A percentile compares a stretch with the other conserved stretches of the same genome.
phyloP scores from a whole-genome alignment of 2,329 filamentous ascomycete species.

The Cladosporium sp. region DNA sequence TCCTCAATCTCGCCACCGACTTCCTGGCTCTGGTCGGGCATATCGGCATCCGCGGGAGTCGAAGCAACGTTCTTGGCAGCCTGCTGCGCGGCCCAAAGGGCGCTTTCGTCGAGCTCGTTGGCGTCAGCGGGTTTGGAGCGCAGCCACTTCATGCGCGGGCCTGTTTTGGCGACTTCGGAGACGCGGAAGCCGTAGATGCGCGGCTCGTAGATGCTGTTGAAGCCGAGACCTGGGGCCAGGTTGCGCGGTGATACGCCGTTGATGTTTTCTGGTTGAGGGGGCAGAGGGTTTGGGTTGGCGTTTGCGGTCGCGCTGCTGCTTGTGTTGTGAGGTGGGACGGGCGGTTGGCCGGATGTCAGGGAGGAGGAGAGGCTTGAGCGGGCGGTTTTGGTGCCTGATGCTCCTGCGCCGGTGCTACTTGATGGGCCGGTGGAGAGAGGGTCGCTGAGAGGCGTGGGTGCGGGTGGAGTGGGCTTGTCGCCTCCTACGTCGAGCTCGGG shows the following conservation, averaged over 20 bases:
- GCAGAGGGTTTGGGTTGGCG: slow-evolving; percentile 25
- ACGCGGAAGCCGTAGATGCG: slow-evolving; percentile 97
- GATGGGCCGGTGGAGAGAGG: slow-evolving; percentile 20
- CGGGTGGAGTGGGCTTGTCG: slow-evolving; percentile 22
- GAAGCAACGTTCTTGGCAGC: slow-evolving; percentile 22
- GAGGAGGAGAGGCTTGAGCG: slow-evolving; percentile 35
- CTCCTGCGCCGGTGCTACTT: slow-evolving; percentile 22
- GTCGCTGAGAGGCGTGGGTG: slow-evolving; percentile 23
- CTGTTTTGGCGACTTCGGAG: slow-evolving; percentile 83
- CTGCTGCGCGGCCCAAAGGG: slow-evolving; percentile 40
- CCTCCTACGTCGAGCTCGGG: slow-evolving; percentile 83
- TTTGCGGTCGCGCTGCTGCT: slow-evolving; percentile 18
- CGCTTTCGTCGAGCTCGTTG: slow-evolving; percentile 76
- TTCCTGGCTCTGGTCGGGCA: slow-evolving; percentile 35
- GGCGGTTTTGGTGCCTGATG: slow-evolving; percentile 29
- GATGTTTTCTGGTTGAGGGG: slow-evolving; percentile 59
- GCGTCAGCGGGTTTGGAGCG: slow-evolving; percentile 79
- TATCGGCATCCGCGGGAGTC: slow-evolving; percentile 31
- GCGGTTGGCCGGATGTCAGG: slow-evolving; percentile 33
- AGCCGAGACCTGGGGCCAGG: slow-evolving; percentile 82
- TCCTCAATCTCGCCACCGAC: slow-evolving; percentile 35
- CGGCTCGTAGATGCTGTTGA: slow-evolving; percentile 84
- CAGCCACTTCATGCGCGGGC: slow-evolving; percentile 96
- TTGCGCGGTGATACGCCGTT: slow-evolving; percentile 89
- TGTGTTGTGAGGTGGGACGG: slow-evolving; percentile 8